Conservation (phyloP, 2,329 filamentous ascomycete genomes). For the Leptodontidium sp. region DNA sequence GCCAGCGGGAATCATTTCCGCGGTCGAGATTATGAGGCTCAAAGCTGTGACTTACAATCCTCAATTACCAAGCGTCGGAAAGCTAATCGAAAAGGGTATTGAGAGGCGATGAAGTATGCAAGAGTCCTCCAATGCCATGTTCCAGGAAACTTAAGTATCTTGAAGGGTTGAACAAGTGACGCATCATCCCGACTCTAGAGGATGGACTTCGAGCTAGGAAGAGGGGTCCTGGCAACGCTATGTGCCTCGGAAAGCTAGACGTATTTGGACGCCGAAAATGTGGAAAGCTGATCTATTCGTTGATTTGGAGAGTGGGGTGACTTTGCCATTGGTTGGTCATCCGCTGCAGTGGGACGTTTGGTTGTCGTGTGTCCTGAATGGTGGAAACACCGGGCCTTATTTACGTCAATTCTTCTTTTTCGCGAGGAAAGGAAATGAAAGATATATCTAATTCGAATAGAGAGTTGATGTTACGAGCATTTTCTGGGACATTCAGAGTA, state of each 20-base stretch:
- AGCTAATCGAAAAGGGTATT: neutral
- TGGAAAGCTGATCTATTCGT: neutral
- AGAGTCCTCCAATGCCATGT: neutral
- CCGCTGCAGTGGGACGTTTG: neutral
- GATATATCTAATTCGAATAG: neutral
- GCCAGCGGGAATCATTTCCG: neutral
- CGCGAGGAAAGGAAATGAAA: neutral
- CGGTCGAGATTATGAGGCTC: neutral
- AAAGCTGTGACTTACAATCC: neutral
- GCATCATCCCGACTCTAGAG: neutral
- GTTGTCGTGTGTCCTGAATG: conserved; percentile 5
- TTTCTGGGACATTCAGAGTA: no score
- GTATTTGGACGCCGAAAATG: neutral
- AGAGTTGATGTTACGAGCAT: neutral
- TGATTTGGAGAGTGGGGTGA: neutral
- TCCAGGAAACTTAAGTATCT: neutral
- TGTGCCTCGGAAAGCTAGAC: conserved; percentile 25
- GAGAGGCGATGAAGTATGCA: neutral
- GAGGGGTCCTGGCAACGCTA: conserved; percentile 18
- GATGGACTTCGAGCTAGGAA: neutral
- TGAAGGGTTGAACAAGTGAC: neutral
- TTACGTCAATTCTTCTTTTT: neutral
- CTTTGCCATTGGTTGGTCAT: neutral
- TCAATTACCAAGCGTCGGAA: conserved; percentile 9
- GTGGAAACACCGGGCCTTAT: neutral